Percentiles rank a stretch among this genome's conserved stretches.
These are phyloP conservation scores for Schizopora paradoxa DNA, from an alignment of 1,284 basidiomycete genomes.

Conservation along the genomic window DNA sequence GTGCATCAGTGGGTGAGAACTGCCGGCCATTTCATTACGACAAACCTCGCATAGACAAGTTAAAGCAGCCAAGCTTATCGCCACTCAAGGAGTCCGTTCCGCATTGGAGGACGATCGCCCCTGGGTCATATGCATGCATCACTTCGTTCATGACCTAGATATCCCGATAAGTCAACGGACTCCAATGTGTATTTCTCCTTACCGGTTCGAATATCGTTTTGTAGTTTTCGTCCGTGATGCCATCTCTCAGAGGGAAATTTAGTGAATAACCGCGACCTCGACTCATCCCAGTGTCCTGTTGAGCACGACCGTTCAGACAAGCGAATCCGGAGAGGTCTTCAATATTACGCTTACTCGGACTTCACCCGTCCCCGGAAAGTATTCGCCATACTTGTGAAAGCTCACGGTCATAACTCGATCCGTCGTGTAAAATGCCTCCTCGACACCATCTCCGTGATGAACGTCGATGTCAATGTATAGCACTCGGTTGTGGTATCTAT, in stretches of 20 bases:
- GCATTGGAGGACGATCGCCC: constrained; percentile 95
- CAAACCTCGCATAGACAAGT: constrained; percentile 91
- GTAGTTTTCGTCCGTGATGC: constrained; percentile 94
- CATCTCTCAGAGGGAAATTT: constrained; percentile 95
- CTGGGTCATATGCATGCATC: constrained; percentile 94
- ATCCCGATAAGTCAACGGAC: not conserved
- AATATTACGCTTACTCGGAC: constrained; percentile 57
- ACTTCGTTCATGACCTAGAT: constrained; percentile 86
- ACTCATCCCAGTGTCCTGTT: constrained; percentile 83
- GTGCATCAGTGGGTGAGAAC: not conserved
- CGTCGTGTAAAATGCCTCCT: constrained; percentile 99
- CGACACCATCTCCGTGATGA: constrained; percentile 98
- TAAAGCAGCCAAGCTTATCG: constrained; percentile 94
- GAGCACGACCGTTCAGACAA: constrained; percentile 7
- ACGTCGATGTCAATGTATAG: constrained; percentile 99
- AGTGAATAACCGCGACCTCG: constrained; percentile 92
- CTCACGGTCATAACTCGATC: constrained; percentile 98
- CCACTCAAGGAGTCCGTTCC: constrained; percentile 98
- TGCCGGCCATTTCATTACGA: too few relatives aligned
- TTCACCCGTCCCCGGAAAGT: constrained; percentile 98
- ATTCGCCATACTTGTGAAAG: constrained; percentile 99
- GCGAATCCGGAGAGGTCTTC: constrained; percentile 3
- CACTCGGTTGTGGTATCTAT: constrained; percentile 88
- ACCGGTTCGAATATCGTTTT: constrained; percentile 95
- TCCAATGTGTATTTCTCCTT: constrained; percentile 26